These are phyloP conservation scores for Carallia pectinifolia DNA, from an alignment of 345 rosid species.

Conservation along the genomic window DNA sequence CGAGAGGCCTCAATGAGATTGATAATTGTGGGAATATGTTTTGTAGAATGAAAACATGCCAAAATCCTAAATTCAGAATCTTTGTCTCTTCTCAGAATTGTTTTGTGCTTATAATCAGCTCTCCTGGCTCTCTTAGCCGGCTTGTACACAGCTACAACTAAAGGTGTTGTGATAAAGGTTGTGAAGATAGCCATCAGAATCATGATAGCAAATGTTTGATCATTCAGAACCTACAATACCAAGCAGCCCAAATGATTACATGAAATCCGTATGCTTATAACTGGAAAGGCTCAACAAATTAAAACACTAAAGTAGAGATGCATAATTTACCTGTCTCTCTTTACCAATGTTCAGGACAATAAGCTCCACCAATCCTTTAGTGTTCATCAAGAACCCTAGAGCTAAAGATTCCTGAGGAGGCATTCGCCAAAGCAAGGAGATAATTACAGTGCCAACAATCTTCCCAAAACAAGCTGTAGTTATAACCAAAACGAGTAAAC, in stretches of 20 bases:
- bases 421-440: slow-evolving; percentile 49
- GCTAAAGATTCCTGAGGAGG: slow-evolving; percentile 54
- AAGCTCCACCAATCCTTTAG: slow-evolving; percentile 85
- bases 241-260: background rate
- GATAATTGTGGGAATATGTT: slow-evolving; percentile 55
- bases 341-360: slow-evolving; percentile 82
- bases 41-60: slow-evolving; percentile 55
- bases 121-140: slow-evolving; percentile 42
- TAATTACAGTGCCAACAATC: slow-evolving; percentile 55
- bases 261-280: background rate
- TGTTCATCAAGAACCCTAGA: slow-evolving; percentile 74
- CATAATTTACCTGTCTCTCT: slow-evolving; percentile 54
- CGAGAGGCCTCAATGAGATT: slow-evolving; percentile 81
- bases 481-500: slow-evolving; percentile 60
- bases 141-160: slow-evolving; percentile 61
- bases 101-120: slow-evolving; percentile 47
- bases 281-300: background rate
- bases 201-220: slow-evolving; percentile 75
- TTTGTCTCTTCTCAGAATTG: slow-evolving; percentile 39
- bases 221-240: slow-evolving; percentile 64
- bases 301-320: background rate
- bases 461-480: slow-evolving; percentile 69
- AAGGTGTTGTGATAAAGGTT: slow-evolving; percentile 73
- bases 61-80: slow-evolving; percentile 49
- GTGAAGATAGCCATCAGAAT: slow-evolving; percentile 82